Conservation (phyloP, 768 basidiomycete species). For the Astraeus odoratus region DNA sequence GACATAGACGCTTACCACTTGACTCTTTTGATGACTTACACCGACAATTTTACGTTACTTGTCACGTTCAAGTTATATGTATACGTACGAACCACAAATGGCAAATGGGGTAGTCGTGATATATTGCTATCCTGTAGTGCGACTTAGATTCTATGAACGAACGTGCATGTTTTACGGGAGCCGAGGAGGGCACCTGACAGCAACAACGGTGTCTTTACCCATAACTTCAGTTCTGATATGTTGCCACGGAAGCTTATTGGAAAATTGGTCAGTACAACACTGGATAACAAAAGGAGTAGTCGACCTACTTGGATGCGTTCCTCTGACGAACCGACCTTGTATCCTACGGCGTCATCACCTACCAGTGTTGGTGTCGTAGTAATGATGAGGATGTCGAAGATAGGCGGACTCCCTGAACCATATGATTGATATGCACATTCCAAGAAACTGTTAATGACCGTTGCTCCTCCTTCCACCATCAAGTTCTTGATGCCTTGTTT, state of each 20-base stretch:
- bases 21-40: background rate
- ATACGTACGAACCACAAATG: too few relatives aligned
- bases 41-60: too few relatives aligned
- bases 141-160: background rate
- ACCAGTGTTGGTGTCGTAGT: constrained; percentile 86
- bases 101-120: too few relatives aligned
- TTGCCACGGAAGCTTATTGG: constrained; percentile 8
- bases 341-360: constrained; percentile 63
- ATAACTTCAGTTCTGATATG: constrained; percentile 24
- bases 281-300: background rate
- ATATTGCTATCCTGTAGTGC: background rate
- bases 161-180: too few relatives aligned
- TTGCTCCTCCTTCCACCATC: constrained; percentile 96
- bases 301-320: constrained; percentile 14
- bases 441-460: constrained; percentile 57
- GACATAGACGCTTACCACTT: background rate
- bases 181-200: too few relatives aligned
- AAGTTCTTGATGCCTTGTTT: constrained; percentile 57
- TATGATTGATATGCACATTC: constrained; percentile 7
- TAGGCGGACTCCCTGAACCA: constrained; percentile 8
- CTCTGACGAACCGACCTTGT: constrained; percentile 24
- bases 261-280: background rate
- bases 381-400: constrained; percentile 71
- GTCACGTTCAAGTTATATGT: too few relatives aligned
- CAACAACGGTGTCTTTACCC: constrained; percentile 29